Conservation (phyloP, 331 rosid genomes). For the Saraca asoca region DNA sequence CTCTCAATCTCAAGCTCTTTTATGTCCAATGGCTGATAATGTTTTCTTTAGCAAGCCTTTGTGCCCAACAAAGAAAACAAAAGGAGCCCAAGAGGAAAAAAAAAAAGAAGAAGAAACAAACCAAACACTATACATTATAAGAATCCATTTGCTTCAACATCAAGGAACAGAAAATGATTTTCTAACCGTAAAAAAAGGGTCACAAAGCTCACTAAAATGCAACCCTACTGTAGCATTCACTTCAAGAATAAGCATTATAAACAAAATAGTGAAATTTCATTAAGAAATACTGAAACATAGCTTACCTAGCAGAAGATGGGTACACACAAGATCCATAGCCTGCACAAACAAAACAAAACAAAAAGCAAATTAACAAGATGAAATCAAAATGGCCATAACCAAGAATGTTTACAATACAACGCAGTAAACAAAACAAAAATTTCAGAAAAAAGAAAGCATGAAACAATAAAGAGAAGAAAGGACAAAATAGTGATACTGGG, state of each 20-base stretch:
- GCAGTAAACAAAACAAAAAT: too few relatives aligned
- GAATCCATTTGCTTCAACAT: conserved; percentile 43
- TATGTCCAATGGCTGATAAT: too few relatives aligned
- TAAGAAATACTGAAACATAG: background rate
- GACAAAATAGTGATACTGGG: conserved; percentile 48
- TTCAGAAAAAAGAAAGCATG: too few relatives aligned
- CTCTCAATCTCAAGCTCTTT: too few relatives aligned
- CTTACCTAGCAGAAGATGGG: conserved; percentile 76
- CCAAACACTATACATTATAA: conserved; percentile 26
- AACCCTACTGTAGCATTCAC: too few relatives aligned
- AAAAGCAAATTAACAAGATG: background rate
- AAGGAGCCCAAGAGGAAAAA: too few relatives aligned
- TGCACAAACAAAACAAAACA: conserved; percentile 24
- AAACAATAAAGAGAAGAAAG: too few relatives aligned
- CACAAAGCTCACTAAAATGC: background rate
- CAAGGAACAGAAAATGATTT: conserved; percentile 35
- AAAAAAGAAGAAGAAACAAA: too few relatives aligned
- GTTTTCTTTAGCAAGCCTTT: conserved; percentile 38
- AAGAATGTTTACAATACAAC: too few relatives aligned
- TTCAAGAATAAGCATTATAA: too few relatives aligned
- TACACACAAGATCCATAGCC: conserved; percentile 98
- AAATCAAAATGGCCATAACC: background rate
- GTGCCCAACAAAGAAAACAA: conserved; percentile 13
- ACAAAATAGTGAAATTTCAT: too few relatives aligned
- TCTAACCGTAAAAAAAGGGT: background rate